Evolutionary conservation across 208 protist species (phyloP).

Genomic region (Acanthamoeba divionensis): DNA sequence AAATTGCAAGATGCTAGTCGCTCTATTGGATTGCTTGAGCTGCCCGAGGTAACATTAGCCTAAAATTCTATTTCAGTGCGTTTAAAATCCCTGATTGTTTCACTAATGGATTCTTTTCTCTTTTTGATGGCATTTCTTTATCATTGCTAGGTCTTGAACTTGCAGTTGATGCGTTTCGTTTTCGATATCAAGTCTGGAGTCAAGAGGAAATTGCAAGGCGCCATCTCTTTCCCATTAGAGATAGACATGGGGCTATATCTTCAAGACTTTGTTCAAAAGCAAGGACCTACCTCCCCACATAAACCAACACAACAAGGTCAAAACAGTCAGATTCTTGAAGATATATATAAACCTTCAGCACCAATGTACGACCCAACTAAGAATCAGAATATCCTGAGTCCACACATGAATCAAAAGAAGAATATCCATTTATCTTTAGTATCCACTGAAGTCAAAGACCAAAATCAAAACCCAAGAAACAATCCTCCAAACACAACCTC

Average conservation of each 20-base stretch:
- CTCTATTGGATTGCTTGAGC: constrained; percentile 7
- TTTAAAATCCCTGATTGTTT: neutral
- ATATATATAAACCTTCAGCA: too few relatives aligned
- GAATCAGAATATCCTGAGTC: too few relatives aligned
- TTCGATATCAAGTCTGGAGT: constrained; percentile 8
- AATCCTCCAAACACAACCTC: too few relatives aligned
- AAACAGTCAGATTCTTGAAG: too few relatives aligned
- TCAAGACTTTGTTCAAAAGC: constrained; percentile 11
- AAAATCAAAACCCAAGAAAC: too few relatives aligned
- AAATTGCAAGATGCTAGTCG: constrained; percentile 27
- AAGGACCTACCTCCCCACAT: too few relatives aligned
- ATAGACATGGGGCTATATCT: constrained; percentile 40
- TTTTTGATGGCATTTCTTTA: neutral
- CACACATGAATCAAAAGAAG: too few relatives aligned
- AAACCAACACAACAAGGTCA: too few relatives aligned
- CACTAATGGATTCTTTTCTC: neutral
- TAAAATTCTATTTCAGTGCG: neutral
- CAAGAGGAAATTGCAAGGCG: constrained; percentile 27
- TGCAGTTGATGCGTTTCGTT: constrained; percentile 48
- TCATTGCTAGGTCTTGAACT: constrained; percentile 8
- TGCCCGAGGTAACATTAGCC: constrained; percentile 28
- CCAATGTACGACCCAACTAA: too few relatives aligned
- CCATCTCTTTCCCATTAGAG: constrained; percentile 9
- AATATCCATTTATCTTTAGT: too few relatives aligned
- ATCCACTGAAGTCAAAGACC: too few relatives aligned